Base-by-base conservation (phyloP, 306 rosid species). In the Delonix regia region DNA sequence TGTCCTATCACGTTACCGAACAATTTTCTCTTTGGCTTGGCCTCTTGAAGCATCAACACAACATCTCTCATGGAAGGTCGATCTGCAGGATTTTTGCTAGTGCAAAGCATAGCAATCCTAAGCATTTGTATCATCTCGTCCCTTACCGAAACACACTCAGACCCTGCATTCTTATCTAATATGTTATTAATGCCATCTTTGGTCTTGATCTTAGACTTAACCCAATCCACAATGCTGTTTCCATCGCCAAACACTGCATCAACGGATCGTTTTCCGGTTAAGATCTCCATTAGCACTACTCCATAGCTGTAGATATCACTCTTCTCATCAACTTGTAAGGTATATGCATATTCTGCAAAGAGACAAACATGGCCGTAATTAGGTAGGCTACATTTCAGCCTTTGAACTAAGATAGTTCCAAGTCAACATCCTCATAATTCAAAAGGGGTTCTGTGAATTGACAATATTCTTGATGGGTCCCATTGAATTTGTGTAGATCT, bases 31-130 rank as follows among this genome's bases (percentile, higher is more conserved):
- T 88, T 90, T 0, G 99, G 99, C 83, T 90, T 91, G 4, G 94
- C 93, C 67, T 90, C 94, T 65, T 91, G 92, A 38, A 95, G 88
- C 99, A 91, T 95, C 88, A 91, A 78, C 61, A 91, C 88, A 8
- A 95, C 98, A 63, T 95, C 99, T 48, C 98, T 86, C 98, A 93
- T 95, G 5, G 96, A 87, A 9, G 99, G 99, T 7, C 97, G 83
- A 69, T 95, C 98, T 0, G 93, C 91, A 0, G 97, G 98, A 68
- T 83, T 91, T 9, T 88, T 83, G 7, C 97, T 89, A 0, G 99
- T 91, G 75, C 99, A 95, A 22, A 86, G 99, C 91, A 95, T 64
- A 0, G 98, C 89, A 15, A 95, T 93, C 15, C 85, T 79, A 15
- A 95, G 96, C 89, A 91, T 90, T n/a, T 93, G 97, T 68, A 85